Percentiles rank a stretch among this genome's conserved stretches.
These are phyloP conservation scores for Fraxinus albicans DNA, from an alignment of 305 asterid genomes.

Conservation along the genomic window DNA sequence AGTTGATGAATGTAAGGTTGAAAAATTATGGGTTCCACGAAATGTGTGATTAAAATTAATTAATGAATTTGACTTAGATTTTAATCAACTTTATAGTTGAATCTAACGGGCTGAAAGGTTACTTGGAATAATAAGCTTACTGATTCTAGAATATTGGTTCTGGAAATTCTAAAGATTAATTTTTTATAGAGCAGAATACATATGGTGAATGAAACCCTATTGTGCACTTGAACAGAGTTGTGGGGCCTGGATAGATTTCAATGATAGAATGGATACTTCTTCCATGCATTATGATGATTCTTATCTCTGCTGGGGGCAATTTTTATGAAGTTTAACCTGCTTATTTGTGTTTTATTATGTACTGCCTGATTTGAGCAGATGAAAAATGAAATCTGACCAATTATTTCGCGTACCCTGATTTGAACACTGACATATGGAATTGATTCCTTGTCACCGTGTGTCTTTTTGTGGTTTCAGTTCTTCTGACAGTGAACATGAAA, in stretches of 20 bases:
- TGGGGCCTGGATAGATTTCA: not conserved
- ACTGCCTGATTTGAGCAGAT: not conserved
- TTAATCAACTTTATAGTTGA: too few species aligned
- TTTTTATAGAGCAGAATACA: not conserved
- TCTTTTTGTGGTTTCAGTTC: conserved; percentile 41
- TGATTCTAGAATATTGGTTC: not conserved
- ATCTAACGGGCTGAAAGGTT: too few species aligned
- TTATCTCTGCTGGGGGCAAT: not conserved
- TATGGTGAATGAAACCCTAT: not conserved
- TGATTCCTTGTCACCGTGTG: not conserved
- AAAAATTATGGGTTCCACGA: too few species aligned
- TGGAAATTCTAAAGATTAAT: not conserved
- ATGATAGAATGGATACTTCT: not conserved
- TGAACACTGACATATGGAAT: not conserved
- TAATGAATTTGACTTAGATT: too few species aligned
- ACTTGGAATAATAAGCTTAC: not conserved
- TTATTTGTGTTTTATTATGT: not conserved
- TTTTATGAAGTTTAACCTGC: not conserved
- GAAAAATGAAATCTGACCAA: not conserved
- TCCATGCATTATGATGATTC: not conserved
- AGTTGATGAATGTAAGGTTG: too few species aligned
- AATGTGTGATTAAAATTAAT: too few species aligned
- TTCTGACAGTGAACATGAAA: conserved; percentile 59
- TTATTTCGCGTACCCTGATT: not conserved
- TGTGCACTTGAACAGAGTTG: not conserved